These are phyloP conservation scores for Tylopilus rubrobrunneus DNA, from an alignment of 768 basidiomycete species.

Conservation along the genomic window DNA sequence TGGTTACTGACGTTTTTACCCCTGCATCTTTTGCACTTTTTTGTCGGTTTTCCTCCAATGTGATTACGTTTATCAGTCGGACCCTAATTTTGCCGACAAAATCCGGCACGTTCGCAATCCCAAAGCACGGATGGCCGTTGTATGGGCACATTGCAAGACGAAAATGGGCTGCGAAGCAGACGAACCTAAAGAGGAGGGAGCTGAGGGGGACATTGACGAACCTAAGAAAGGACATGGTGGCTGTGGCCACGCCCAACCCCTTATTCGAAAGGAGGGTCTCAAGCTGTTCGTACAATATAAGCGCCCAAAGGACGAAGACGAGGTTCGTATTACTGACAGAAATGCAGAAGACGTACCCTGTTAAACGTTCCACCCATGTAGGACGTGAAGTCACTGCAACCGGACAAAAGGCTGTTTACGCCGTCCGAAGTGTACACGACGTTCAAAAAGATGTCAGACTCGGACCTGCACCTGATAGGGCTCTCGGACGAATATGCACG, in stretches of 20 bases:
- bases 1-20: constrained; percentile 58
- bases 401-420: constrained; percentile 77
- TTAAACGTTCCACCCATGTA: constrained; percentile 29
- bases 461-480: constrained; percentile 84
- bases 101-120: constrained; percentile 84
- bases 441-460: constrained; percentile 93
- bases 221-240: constrained; percentile 82
- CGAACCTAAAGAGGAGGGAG: constrained; percentile 77
- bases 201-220: too few species aligned
- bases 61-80: constrained; percentile 53
- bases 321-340: constrained; percentile 52
- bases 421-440: constrained; percentile 89
- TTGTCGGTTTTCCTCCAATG: constrained; percentile 23
- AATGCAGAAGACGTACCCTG: neutral
- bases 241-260: constrained; percentile 89
- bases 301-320: constrained; percentile 90
- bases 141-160: constrained; percentile 83
- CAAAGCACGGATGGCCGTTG: constrained; percentile 81
- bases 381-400: constrained; percentile 79
- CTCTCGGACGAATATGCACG: constrained; percentile 94
- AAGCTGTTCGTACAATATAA: constrained; percentile 96
- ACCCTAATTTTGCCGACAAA: constrained; percentile 80
- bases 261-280: constrained; percentile 88
- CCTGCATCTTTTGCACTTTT: constrained; percentile 39
- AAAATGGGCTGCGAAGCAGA: constrained; percentile 89